Base-by-base conservation (phyloP, 352 stramenopile species). In the Phytophthora chlamydospora region DNA sequence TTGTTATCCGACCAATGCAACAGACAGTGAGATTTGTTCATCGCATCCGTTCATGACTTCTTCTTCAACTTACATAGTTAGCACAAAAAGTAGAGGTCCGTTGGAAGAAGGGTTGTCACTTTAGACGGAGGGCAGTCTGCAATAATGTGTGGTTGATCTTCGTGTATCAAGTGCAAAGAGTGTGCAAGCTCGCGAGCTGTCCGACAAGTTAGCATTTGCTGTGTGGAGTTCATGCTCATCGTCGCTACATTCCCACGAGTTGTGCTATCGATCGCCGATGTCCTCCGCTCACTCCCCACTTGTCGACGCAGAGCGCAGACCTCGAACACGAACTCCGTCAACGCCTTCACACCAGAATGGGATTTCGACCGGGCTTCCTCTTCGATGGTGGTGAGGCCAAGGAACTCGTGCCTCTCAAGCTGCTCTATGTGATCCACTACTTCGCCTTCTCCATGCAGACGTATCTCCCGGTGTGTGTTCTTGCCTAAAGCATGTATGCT, bases 361-460 rank as follows among this genome's bases (percentile, higher is more conserved):
- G 67, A 1, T 70, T 73, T 33, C 68, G 62, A 31, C 43, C 53
- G 7, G 53, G 58, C 10, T 90, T 90, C 63, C 31, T 87, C 51
- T 54, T 90, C 46, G 74, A 88, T 16, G 80, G 78, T 45, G 80
- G 78, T 38, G 80, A 90, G 63, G 54, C 76, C 27, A 78, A 75
- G 65, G 62, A 71, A 53, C 78, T 90, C 59, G 62, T 90, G 43
- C 75, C 80, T 41, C 80, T 90, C 67, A 90, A 90, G 66, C 48
- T 90, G 45, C 72, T 88, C 35, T 90, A 88, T 47, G 57, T 86
- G 39, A 77, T 90, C 57, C 72, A 85, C 56, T 84, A 83, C 48
- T 80, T 77, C 19, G 80, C 78, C 9, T 90, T 88, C 66, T 88
- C 78, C 36, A 84, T 78, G 50, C 80, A 88, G 50, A 88, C 78